phyloP scores from a whole-genome alignment of 768 basidiomycete species.

The Mycena olivaceomarginata region DNA sequence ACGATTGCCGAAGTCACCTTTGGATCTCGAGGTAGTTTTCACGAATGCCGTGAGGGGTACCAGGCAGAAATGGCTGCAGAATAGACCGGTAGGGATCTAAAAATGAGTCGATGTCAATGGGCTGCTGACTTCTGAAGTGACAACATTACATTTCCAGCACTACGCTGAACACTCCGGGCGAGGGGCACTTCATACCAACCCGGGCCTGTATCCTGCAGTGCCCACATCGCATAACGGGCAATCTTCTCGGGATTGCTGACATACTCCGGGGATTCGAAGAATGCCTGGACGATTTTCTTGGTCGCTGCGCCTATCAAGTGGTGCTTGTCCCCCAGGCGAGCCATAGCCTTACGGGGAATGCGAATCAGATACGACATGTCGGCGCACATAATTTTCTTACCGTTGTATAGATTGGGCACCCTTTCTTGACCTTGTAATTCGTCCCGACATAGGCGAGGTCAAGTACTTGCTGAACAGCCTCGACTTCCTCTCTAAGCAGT shows the following conservation, averaged over 20 bases:
- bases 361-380: not conserved
- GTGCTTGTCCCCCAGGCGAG: slow-evolving; percentile 9
- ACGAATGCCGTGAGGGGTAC: not conserved
- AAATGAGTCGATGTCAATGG: not conserved
- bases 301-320: slow-evolving; percentile 8
- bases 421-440: slow-evolving; percentile 5
- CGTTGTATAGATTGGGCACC: slow-evolving; percentile 3
- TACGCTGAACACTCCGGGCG: not conserved
- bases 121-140: too few relatives aligned
- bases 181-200: slow-evolving; percentile 3
- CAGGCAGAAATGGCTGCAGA: not conserved
- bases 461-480: not conserved
- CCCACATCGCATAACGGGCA: not conserved
- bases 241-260: not conserved
- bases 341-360: not conserved
- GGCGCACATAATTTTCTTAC: not conserved
- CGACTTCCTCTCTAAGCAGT: not conserved
- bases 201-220: not conserved
- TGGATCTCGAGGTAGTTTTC: not conserved
- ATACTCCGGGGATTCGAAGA: not conserved
- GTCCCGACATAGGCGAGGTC: not conserved
- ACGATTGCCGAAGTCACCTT: slow-evolving; percentile 4
- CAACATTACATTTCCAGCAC: too few relatives aligned
- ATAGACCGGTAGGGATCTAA: slow-evolving; percentile 2
- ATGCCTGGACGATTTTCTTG: not conserved